These are phyloP conservation scores for Copromyces sp. DNA, from an alignment of 495 filamentous ascomycete species.

Conservation along the genomic window DNA sequence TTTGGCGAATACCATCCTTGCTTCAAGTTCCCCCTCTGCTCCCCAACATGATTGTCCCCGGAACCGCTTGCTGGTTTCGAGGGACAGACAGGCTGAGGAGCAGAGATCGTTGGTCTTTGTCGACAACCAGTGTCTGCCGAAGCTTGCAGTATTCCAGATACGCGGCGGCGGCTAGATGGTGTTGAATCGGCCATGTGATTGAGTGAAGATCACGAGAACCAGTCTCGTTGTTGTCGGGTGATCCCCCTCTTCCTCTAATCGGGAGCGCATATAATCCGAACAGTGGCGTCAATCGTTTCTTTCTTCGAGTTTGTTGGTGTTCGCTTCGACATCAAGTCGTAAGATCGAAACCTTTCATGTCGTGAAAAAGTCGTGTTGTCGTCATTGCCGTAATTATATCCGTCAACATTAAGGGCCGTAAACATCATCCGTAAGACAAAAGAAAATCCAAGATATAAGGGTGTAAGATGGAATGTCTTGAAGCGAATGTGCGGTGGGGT, in stretches of 20 bases:
- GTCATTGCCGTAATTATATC: slow-evolving; percentile 23
- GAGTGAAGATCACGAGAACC: slow-evolving; percentile 17
- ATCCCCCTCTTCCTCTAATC: slow-evolving; percentile 14
- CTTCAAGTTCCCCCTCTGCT: slow-evolving; percentile 3
- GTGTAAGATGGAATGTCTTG: slow-evolving; percentile 13
- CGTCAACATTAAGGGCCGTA: slow-evolving; percentile 32
- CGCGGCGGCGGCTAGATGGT: slow-evolving; percentile 24
- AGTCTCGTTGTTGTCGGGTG: slow-evolving; percentile 16
- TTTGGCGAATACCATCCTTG: slow-evolving; percentile 1
- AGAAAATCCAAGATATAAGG: slow-evolving; percentile 22
- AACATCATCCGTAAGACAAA: slow-evolving; percentile 37
- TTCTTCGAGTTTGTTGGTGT: slow-evolving; percentile 15
- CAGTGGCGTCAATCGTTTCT: slow-evolving; percentile 18
- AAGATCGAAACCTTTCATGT: slow-evolving; percentile 9
- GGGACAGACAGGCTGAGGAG: background rate
- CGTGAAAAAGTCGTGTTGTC: slow-evolving; percentile 20
- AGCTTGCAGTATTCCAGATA: slow-evolving; percentile 29
- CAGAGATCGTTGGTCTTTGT: slow-evolving; percentile 24
- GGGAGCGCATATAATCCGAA: slow-evolving; percentile 17
- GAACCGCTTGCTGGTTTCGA: background rate
- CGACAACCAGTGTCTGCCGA: slow-evolving; percentile 39
- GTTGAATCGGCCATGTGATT: slow-evolving; percentile 8
- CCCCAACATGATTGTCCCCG: background rate
- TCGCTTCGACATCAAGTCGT: slow-evolving; percentile 31
- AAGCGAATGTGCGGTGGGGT: slow-evolving; percentile 21